Evolutionary conservation across 306 rosid species (phyloP).

Genomic region (Coriaria nepalensis): DNA sequence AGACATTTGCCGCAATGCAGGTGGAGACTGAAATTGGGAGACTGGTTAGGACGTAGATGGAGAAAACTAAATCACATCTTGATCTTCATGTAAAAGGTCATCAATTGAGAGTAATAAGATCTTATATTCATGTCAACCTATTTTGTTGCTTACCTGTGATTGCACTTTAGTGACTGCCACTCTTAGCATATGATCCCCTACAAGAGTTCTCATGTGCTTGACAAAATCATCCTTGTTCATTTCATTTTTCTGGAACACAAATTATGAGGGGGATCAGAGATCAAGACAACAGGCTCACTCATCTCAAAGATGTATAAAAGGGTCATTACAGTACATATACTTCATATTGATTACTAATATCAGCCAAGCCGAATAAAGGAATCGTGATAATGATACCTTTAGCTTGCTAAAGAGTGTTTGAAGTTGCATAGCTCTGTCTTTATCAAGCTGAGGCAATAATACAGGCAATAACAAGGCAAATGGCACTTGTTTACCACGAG

Average conservation of each 20-base stretch:
- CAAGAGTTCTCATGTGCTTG: constrained; percentile 61
- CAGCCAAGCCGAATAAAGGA: constrained; percentile 1
- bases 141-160: constrained; percentile 37
- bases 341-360: background rate
- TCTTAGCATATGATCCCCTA: constrained; percentile 85
- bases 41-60: constrained; percentile 12
- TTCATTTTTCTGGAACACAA: constrained; percentile 54
- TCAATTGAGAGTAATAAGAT: background rate
- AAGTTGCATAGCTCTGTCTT: constrained; percentile 76
- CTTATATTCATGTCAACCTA: constrained; percentile 6
- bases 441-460: constrained; percentile 68
- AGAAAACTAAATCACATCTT: background rate
- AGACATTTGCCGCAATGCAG: constrained; percentile 43
- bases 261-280: constrained; percentile 15
- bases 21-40: constrained; percentile 26
- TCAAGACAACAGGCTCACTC: constrained; percentile 12
- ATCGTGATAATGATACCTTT: constrained; percentile 31
- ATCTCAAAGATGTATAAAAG: constrained; percentile 5
- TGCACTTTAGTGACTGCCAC: constrained; percentile 58
- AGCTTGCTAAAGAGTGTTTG: constrained; percentile 53
- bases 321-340: background rate
- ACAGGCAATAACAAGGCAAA: constrained; percentile 68
- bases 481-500: constrained; percentile 59
- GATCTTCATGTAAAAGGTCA: constrained; percentile 3
- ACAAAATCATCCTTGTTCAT: constrained; percentile 70